Evolutionary conservation across 305 asterid genomes (phyloP), one percentile per base, ranked within the genome.

Genomic region (Andrographis paniculata): DNA sequence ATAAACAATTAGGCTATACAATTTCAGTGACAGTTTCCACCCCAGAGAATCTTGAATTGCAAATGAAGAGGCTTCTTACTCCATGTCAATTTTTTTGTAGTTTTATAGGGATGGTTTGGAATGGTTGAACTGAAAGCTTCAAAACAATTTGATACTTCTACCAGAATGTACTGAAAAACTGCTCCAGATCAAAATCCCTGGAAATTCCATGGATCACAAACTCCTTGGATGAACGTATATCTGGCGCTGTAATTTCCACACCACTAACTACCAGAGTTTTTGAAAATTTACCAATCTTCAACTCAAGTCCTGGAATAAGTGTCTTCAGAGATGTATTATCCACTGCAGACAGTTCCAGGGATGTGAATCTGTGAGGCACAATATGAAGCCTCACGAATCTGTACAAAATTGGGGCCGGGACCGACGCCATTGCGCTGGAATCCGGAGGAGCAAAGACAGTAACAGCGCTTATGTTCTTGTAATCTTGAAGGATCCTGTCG

Each of bases 401-500:
- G 28, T 71, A 74, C 46, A 79, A 40, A 9, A 75, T 63, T 0
- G 87, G 93, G 1, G 77, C 61, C 9, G 92, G 61, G 6, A 74
- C 8, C 3, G 38, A 66, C 0, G 88, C 58, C 38, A 73, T 42
- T 18, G 71, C 77, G 16, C 61, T 75, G 2, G 81, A 64, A 67
- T 72, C 59, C 0, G 78, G 78, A 2, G 94, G 92, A n/a, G 76
- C 84, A 30, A 86, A 79, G 48, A 86, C 43, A 21, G 95, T 77
- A 18, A 59, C 75, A 6, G 71, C 54, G 5, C 53, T 60, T 55
- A 79, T 48, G 55, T 79, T 63, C 4, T 48, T n/a, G 43, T 52
- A 63, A 46, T 77, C 79, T 31, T 41, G 55, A 40, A 75, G 24
- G 49, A 86, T 53, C 51, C 66, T 74, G 37, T 75, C 84, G 52